phyloP scores from a whole-genome alignment of 768 basidiomycete genomes.

The Termitomyces sp. region DNA sequence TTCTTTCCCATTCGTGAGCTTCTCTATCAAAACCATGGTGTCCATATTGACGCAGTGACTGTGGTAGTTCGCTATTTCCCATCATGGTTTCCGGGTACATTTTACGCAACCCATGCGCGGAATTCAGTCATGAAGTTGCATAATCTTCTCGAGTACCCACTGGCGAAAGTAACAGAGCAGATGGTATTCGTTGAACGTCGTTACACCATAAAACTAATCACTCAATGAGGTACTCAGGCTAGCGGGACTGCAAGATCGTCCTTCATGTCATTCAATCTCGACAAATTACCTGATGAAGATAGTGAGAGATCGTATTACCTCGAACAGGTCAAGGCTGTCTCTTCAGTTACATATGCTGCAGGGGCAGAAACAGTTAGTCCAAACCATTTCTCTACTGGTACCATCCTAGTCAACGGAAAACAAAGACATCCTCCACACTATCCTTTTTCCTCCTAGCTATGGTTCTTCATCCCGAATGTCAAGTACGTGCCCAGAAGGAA shows the following conservation, averaged over 20 bases:
- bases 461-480: conserved; percentile 31
- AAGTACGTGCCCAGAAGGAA: conserved; percentile 33
- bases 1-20: conserved; percentile 12
- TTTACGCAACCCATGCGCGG: conserved; percentile 15
- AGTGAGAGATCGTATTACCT: background rate
- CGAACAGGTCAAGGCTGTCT: conserved; percentile 14
- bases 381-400: background rate
- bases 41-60: background rate
- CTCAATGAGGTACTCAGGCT: background rate
- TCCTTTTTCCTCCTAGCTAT: conserved; percentile 35
- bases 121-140: conserved; percentile 8
- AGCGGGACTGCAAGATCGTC: background rate
- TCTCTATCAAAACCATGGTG: background rate
- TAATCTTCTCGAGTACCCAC: background rate
- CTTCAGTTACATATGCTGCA: conserved; percentile 20
- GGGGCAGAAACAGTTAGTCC: conserved; percentile 32
- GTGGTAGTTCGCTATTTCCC: conserved; percentile 25
- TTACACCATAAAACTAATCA: background rate
- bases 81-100: conserved; percentile 25
- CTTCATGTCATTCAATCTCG: background rate
- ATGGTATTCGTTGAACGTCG: conserved; percentile 20
- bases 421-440: conserved; percentile 18
- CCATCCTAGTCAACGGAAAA: background rate
- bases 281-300: background rate
- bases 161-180: conserved; percentile 16